Conservation (phyloP, 23 red algal species). For the Pyropia haitanensis region DNA sequence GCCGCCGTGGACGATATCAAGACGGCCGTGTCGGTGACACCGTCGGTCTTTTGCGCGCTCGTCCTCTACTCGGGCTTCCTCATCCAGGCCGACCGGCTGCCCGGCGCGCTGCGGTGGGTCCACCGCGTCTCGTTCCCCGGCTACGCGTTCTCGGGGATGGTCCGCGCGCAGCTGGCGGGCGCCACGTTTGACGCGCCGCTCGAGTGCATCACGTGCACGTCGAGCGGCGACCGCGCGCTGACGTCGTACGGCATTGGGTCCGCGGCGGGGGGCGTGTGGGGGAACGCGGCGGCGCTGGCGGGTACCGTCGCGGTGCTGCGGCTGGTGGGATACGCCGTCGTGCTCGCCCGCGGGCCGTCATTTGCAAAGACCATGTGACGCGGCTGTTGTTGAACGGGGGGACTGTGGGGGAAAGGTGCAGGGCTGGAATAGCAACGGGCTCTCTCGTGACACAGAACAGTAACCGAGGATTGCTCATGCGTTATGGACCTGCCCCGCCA, state of each 20-base stretch:
- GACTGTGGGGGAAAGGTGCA: no score
- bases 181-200: no score
- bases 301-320: slow-evolving; percentile 22
- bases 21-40: slow-evolving; percentile 67
- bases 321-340: slow-evolving; percentile 41
- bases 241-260: neutral
- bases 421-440: no score
- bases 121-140: slow-evolving; percentile 75
- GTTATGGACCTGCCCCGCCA: no score
- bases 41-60: slow-evolving; percentile 70
- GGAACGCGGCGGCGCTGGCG: slow-evolving; percentile 34
- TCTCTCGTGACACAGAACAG: no score
- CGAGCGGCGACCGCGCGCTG: slow-evolving; percentile 5
- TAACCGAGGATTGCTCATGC: no score
- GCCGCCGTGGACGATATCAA: slow-evolving; percentile 56
- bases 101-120: slow-evolving; percentile 62
- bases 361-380: no score
- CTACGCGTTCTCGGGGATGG: slow-evolving; percentile 72
- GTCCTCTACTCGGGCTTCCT: slow-evolving; percentile 96
- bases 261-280: slow-evolving; percentile 1
- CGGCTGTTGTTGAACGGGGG: no score
- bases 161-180: slow-evolving; percentile 45
- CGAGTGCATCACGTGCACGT: no score
- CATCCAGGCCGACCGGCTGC: slow-evolving; percentile 49
- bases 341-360: neutral